Evolutionary conservation across 2,329 filamentous ascomycete species (phyloP).

Genomic region (Amesomyces nigricolor): DNA sequence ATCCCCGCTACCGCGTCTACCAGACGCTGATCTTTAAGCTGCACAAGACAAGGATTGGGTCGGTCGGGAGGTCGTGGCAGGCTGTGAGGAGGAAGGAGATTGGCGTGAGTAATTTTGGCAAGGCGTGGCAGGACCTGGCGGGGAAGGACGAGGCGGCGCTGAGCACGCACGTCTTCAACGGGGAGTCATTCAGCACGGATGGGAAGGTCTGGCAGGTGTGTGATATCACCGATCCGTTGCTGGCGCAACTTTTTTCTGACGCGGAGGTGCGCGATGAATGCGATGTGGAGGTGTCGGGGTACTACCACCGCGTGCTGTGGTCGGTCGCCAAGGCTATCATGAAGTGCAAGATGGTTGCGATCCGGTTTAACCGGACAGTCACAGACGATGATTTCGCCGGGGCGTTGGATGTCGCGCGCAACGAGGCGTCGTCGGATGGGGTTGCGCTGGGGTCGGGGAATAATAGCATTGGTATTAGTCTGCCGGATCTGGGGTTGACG

Average conservation of each 20-base stretch:
- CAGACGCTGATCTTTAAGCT: slow-evolving; percentile 87
- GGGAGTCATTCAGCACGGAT: slow-evolving; percentile 65
- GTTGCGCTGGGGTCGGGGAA: slow-evolving; percentile 22
- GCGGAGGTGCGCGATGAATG: slow-evolving; percentile 54
- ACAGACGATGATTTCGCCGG: slow-evolving; percentile 43
- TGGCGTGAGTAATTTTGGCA: slow-evolving; percentile 25
- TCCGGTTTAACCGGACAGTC: slow-evolving; percentile 52
- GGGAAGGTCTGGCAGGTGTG: slow-evolving; percentile 93
- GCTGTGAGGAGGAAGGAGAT: slow-evolving; percentile 38
- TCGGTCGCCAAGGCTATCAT: slow-evolving; percentile 81
- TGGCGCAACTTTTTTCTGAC: slow-evolving; percentile 60
- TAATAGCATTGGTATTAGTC: slow-evolving; percentile 33
- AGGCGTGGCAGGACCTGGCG: slow-evolving; percentile 28
- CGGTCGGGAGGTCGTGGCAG: slow-evolving; percentile 46
- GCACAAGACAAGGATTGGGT: slow-evolving; percentile 43
- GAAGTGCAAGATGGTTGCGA: slow-evolving; percentile 73
- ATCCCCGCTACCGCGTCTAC: slow-evolving; percentile 72
- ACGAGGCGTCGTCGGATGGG: slow-evolving; percentile 19
- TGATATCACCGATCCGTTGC: slow-evolving; percentile 77
- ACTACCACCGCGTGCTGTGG: slow-evolving; percentile 77
- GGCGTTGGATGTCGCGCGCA: slow-evolving; percentile 32
- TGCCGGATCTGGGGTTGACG: slow-evolving; percentile 37
- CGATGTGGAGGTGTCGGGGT: slow-evolving; percentile 64
- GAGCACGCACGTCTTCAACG: slow-evolving; percentile 75
- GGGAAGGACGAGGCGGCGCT: slow-evolving; percentile 17